These are phyloP conservation scores for Cladophialophora chaetospira DNA, from an alignment of 2,329 filamentous ascomycete genomes.

Conservation along the genomic window DNA sequence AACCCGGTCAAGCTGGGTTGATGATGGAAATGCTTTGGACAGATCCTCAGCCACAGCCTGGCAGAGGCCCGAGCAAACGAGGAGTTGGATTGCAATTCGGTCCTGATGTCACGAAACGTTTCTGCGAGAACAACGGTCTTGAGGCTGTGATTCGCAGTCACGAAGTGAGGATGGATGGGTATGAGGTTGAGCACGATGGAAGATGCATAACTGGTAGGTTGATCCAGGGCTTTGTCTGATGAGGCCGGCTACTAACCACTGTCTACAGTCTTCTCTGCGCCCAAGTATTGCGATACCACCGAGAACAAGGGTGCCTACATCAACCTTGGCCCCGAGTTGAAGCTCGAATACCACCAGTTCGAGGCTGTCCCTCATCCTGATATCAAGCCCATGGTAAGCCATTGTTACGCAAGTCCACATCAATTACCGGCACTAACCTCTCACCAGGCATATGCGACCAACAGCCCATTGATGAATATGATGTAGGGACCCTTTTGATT, in stretches of 20 bases:
- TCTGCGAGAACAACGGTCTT: slow-evolving; percentile 94
- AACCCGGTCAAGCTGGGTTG: slow-evolving; percentile 87
- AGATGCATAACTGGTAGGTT: slow-evolving; percentile 83
- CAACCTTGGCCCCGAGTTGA: slow-evolving; percentile 89
- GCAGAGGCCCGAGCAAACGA: slow-evolving; percentile 91
- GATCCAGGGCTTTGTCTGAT: slow-evolving; percentile 10
- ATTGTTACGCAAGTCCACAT: background rate
- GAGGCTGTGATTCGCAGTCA: slow-evolving; percentile 96
- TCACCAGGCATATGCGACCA: slow-evolving; percentile 49
- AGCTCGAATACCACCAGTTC: slow-evolving; percentile 89
- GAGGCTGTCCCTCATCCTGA: slow-evolving; percentile 95
- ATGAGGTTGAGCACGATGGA: slow-evolving; percentile 95
- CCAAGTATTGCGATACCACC: slow-evolving; percentile 95
- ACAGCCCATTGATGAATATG: slow-evolving; percentile 38
- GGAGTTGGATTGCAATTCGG: slow-evolving; percentile 97
- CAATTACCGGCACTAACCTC: slow-evolving; percentile 4
- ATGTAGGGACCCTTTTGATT: slow-evolving; percentile 17
- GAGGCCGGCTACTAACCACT: slow-evolving; percentile 33
- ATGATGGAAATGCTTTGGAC: slow-evolving; percentile 99
- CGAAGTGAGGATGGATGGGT: slow-evolving; percentile 98
- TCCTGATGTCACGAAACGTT: slow-evolving; percentile 91
- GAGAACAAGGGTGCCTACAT: slow-evolving; percentile 99
- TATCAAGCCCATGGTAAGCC: slow-evolving; percentile 80
- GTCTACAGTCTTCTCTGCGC: slow-evolving; percentile 82
- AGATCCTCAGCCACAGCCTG: slow-evolving; percentile 82